Base-by-base conservation (phyloP, 208 protist genomes). In the Acanthamoeba castellanii region DNA sequence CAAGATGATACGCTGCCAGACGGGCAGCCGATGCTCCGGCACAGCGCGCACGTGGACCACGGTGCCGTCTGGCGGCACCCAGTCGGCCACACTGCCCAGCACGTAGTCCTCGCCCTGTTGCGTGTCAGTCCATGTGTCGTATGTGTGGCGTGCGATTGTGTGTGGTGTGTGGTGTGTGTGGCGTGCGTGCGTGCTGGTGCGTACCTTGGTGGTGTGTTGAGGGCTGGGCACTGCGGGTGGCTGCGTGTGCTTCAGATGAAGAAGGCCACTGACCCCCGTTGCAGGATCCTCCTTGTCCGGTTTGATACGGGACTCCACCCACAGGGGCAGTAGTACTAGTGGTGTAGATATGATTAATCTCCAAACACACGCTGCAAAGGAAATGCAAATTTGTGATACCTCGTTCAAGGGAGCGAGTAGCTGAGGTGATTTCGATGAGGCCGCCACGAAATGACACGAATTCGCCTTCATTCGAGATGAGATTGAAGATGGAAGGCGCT, bases 401-500 rank as follows among this genome's bases (percentile, higher is more conserved):
- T 66, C 59, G 59, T 22, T 66, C 59, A 0, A 1, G 16, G 59
- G 8, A 20, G 14, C 59, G 16, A 72, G 66, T 37, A 1, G 8
- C 66, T 7, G 66, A 72, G 25, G 66, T 72, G 30, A 72, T 72
- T 37, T 72, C 66, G 74, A 82, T 32, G 74, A 82, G 74, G 37
- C 74, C 74, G 74, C 74, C 74, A n/a, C 74, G 74, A 82, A 72
- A 72, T 32, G 66, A 72, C n/a, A 72, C 66, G 20, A 37, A 72
- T 32, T 37, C 4, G 13, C 66, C 66, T 22, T 72, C 66, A 7
- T 20, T 22, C 7, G 66, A 52, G 74, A 82, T 45, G 74, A 45
- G 74, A 52, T 82, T 45, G 18, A 82, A 82, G 74, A 82, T 27
- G 9, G 74, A 14, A 7, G 74, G 74, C 37, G 74, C 74, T 30